Conservation (phyloP, 495 filamentous ascomycete species). For the Aspergillus taichungensis region DNA sequence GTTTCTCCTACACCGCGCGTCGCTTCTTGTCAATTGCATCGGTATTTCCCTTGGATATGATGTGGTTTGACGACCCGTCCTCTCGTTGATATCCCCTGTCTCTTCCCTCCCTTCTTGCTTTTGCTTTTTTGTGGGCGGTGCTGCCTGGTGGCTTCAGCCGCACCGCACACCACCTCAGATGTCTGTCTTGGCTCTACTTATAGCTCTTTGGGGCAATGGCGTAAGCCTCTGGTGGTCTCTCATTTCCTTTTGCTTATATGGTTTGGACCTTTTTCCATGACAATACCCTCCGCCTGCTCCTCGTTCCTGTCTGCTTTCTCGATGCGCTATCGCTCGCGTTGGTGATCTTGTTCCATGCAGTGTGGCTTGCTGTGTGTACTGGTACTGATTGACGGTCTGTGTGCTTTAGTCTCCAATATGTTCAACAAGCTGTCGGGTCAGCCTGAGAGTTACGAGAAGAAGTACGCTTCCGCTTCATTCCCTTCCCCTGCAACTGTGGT, state of each 20-base stretch:
- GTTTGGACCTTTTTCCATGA: conserved; percentile 5
- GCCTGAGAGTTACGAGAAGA: conserved; percentile 97
- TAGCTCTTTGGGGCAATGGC: conserved; percentile 4
- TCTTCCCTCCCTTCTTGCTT: conserved; percentile 3
- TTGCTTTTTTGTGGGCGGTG: conserved; percentile 9
- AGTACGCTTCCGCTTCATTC: conserved; percentile 44
- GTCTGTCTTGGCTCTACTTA: conserved; percentile 2
- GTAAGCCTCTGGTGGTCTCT: conserved; percentile 4
- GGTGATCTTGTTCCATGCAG: neutral
- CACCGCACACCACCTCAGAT: conserved; percentile 6
- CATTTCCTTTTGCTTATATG: conserved; percentile 8
- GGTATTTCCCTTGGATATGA: neutral
- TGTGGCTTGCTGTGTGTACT: neutral
- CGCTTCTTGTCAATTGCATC: neutral
- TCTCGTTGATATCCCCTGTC: conserved; percentile 2
- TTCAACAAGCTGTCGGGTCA: conserved; percentile 96
- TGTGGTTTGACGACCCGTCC: neutral
- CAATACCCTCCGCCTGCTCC: neutral
- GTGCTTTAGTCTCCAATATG: conserved; percentile 68
- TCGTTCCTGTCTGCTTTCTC: neutral
- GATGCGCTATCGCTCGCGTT: neutral
- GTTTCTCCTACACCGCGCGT: neutral
- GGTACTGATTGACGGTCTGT: conserved; percentile 20
- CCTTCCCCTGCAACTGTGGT: neutral
- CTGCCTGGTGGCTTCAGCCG: conserved; percentile 6